These are phyloP conservation scores for Starmerella tilneyi DNA, from an alignment of 805 yeast genomes.

Conservation along the genomic window DNA sequence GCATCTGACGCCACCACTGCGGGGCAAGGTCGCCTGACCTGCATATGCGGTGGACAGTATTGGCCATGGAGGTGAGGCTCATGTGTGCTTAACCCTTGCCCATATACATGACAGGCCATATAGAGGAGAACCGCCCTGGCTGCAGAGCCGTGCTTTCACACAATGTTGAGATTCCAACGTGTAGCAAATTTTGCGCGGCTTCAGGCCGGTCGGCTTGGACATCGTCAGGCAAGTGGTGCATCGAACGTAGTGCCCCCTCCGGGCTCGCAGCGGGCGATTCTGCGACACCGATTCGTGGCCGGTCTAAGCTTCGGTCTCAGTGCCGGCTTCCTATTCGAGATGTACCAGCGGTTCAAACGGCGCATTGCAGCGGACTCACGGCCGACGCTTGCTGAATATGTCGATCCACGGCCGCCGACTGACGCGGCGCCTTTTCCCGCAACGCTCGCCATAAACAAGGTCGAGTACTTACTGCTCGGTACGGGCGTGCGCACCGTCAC, in stretches of 20 bases:
- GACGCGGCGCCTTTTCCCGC: slow-evolving; percentile 31
- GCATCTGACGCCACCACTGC: too few relatives aligned
- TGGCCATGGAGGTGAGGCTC: too few relatives aligned
- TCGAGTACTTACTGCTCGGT: slow-evolving; percentile 54
- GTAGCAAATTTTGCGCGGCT: slow-evolving; percentile 1
- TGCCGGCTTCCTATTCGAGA: slow-evolving; percentile 5
- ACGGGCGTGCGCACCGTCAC: slow-evolving; percentile 78
- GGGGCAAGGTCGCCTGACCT: too few relatives aligned
- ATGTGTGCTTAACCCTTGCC: too few relatives aligned
- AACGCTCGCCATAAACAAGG: slow-evolving; percentile 22
- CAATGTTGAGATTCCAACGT: background rate
- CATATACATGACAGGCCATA: too few relatives aligned
- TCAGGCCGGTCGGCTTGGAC: slow-evolving; percentile 4
- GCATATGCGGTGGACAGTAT: too few relatives aligned
- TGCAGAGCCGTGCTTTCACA: background rate
- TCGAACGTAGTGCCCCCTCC: background rate
- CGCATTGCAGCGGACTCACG: slow-evolving; percentile 1
- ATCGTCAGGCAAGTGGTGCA: background rate
- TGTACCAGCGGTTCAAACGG: background rate
- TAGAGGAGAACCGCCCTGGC: too few relatives aligned
- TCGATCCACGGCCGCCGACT: slow-evolving; percentile 30
- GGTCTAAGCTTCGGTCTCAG: slow-evolving; percentile 10
- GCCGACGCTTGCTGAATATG: background rate
- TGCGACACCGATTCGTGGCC: slow-evolving; percentile 6
- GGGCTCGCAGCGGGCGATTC: background rate